Evolutionary conservation across 2,329 filamentous ascomycete genomes (phyloP), one percentile per base, ranked within the genome.

Genomic region (Paracorniculantispora psalliotae): DNA sequence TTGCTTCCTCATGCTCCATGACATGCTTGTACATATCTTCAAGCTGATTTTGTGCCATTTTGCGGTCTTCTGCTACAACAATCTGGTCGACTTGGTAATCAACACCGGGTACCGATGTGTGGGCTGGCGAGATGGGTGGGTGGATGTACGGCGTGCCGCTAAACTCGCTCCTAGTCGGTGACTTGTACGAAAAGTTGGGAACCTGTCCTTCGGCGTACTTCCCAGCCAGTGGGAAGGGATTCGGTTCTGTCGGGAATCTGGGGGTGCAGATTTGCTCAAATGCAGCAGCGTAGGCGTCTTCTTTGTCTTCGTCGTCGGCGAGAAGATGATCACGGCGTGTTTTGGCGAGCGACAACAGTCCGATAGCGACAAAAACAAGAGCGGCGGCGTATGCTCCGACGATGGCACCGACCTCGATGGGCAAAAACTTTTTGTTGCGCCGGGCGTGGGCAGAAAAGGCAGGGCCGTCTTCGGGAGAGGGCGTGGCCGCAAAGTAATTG

Each of bases 21-120:
- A 96, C 92, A 65, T 92, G 89, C 62, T 87, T 91, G 75, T 97
- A 97, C 71, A 97, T 86, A 67, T 90, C 86, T 72, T 96, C 92
- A 73, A 97, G 86, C 71, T 96, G 90, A 64, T 87, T 81, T 72
- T 94, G 87, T 63, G 90, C 86, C 77, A 88, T 87, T 68, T 82
- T 80, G 70, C 83, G 85, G 73, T 96, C 90, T 61, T 84, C 82
- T 61, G 88, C 83, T 25, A 97, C 82, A 17, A 96, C 82, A 61
- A 81, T 81, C 61, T 88, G 86, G 71, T 97, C 91, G 61, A 97
- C 90, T 23, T 84, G 86, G 17, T 81, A 81, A 61, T 90, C 85
- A 60, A 87, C 83, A 56, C 84, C 84, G 65, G 83, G 77, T 51
- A 78, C 77, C n/a, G 78, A 79, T 21, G 72, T 71, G 4, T 79